Conservation (phyloP, 2,329 filamentous ascomycete species). For the Achaetomium macrosporum region DNA sequence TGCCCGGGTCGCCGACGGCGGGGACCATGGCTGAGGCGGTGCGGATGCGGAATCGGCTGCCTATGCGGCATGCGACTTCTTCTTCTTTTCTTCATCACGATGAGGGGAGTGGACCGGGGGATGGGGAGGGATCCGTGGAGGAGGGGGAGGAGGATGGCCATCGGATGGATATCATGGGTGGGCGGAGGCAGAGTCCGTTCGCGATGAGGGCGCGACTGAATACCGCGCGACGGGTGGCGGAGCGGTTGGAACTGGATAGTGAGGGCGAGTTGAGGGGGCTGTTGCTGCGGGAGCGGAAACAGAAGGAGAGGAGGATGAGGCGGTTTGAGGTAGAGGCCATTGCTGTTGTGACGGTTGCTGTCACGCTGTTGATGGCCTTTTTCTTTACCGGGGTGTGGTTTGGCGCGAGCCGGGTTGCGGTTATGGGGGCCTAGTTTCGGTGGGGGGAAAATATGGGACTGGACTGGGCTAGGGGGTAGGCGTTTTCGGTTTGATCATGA, state of each 20-base stretch:
- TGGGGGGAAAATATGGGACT: background rate
- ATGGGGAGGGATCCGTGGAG: background rate
- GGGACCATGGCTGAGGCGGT: conserved; percentile 18
- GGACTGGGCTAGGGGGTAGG: too few relatives aligned
- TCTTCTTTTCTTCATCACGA: too few relatives aligned
- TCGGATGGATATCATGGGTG: too few relatives aligned
- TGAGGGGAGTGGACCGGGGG: too few relatives aligned
- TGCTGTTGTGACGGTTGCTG: conserved; percentile 7
- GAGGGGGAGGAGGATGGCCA: too few relatives aligned
- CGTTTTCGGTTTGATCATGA: too few relatives aligned
- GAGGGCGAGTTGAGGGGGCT: background rate
- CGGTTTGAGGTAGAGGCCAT: conserved; percentile 13
- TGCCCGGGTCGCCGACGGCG: background rate
- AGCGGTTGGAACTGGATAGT: background rate
- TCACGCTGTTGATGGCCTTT: conserved; percentile 12
- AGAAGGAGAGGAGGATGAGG: conserved; percentile 1
- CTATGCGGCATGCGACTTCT: background rate
- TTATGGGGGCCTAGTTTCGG: background rate
- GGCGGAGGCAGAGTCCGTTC: too few relatives aligned
- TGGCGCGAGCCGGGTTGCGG: conserved; percentile 9
- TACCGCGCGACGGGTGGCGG: background rate
- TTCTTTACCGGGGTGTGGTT: conserved; percentile 20
- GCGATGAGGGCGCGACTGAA: too few relatives aligned
- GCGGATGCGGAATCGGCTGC: conserved; percentile 12
- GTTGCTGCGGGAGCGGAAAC: background rate